phyloP scores from a whole-genome alignment of 208 protist species.

The Phytomonas francai region DNA sequence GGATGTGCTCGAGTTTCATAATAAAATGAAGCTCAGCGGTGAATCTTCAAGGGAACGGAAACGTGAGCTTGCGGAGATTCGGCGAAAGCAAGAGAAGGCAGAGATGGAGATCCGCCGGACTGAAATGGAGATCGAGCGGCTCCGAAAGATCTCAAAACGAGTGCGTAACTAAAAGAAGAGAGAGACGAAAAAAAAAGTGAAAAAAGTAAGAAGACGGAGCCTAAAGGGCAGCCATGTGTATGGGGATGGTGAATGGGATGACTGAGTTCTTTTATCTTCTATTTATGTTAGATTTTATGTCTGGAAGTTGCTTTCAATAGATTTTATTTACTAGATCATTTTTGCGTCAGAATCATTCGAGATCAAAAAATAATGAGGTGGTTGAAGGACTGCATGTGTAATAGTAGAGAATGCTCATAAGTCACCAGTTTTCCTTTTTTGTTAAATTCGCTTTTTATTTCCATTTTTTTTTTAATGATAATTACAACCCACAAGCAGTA shows the following conservation, averaged over 20 bases:
- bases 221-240: too few relatives aligned
- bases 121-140: slow-evolving; percentile 51
- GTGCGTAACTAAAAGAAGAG: slow-evolving; percentile 12
- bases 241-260: too few relatives aligned
- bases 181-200: not conserved
- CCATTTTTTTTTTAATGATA: slow-evolving; percentile 3
- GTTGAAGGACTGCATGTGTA: too few relatives aligned
- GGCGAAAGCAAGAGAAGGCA: slow-evolving; percentile 54
- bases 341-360: too few relatives aligned
- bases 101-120: slow-evolving; percentile 52
- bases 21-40: slow-evolving; percentile 31
- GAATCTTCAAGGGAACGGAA: slow-evolving; percentile 33
- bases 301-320: too few relatives aligned
- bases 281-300: not conserved
- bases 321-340: too few relatives aligned
- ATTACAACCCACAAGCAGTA: too few relatives aligned
- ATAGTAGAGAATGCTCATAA: too few relatives aligned
- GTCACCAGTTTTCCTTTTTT: not conserved
- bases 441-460: not conserved
- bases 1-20: slow-evolving; percentile 27
- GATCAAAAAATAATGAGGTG: too few relatives aligned
- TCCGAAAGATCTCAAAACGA: slow-evolving; percentile 63
- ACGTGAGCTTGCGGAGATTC: slow-evolving; percentile 42
- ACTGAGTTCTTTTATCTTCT: too few relatives aligned
- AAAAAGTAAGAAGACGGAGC: not conserved